Percentiles rank a stretch among this genome's conserved stretches.
These are phyloP conservation scores for Grigorovia transvaalensis DNA, from an alignment of 805 yeast genomes.

Conservation along the genomic window DNA sequence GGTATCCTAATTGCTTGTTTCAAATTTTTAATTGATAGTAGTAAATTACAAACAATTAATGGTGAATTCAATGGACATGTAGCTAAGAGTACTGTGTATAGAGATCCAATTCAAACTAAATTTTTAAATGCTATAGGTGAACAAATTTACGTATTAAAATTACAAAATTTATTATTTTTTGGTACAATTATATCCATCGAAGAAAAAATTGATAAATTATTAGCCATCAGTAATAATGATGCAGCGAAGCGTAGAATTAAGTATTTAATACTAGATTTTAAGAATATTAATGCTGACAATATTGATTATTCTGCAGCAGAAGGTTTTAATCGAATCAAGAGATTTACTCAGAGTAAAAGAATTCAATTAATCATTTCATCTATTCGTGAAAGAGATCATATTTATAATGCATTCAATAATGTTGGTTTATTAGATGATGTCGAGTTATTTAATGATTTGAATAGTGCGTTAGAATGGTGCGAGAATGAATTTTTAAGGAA, in stretches of 20 bases:
- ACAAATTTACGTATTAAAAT: conserved; percentile 78
- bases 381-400: conserved; percentile 53
- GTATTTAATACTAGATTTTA: conserved; percentile 76
- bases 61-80: conserved; percentile 79
- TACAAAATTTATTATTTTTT: conserved; percentile 84
- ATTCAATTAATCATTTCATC: conserved; percentile 73
- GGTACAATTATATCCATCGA: conserved; percentile 94
- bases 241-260: conserved; percentile 49
- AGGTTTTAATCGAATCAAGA: conserved; percentile 79
- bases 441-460: conserved; percentile 63
- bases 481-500: conserved; percentile 69
- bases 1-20: conserved; percentile 89
- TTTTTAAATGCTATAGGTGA: conserved; percentile 78
- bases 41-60: conserved; percentile 68
- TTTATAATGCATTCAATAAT: conserved; percentile 63
- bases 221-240: conserved; percentile 40
- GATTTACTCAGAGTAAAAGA: conserved; percentile 57
- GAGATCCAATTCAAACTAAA: conserved; percentile 83
- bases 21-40: conserved; percentile 90
- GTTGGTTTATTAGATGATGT: conserved; percentile 65
- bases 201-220: conserved; percentile 51
- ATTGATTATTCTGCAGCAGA: conserved; percentile 95
- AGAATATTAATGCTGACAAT: conserved; percentile 54
- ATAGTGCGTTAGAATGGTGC: conserved; percentile 92
- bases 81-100: conserved; percentile 83